Evolutionary conservation across 345 rosid species (phyloP), one percentile per base, ranked within the genome.

Genomic region (Populus euphratica): DNA sequence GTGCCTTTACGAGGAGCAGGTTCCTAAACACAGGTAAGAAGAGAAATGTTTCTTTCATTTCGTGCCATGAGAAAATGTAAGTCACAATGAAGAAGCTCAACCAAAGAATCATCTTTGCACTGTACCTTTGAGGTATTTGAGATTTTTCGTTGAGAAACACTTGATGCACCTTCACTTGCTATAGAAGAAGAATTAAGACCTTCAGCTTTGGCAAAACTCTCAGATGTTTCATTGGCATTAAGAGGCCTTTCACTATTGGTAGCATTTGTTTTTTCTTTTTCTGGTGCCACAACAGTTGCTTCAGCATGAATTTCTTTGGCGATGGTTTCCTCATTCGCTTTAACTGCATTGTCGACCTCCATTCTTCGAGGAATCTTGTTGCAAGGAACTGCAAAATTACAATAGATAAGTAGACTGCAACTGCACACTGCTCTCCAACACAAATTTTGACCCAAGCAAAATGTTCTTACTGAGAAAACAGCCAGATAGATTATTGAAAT

Each of bases 281-380:
- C 86, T 74, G 82, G 56, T 78, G 81, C 82, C 13, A 43, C 70
- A 21, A 44, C 77, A 49, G 81, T 74, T 83, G 61, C 83, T 82
- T 84, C 89, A 25, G 11, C 56, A n/a, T 65, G 59, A 71, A 78
- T 59, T 78, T 41, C 82, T 81, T 79, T 87, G 20, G 18, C 4
- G 69, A 82, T 69, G 73, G 35, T 85, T 77, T 78, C 82, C 50
- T 88, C 88, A 71, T 82, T 89, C 83, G 79, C 35, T 14, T 36
- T 50, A 65, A 78, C 76, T 31, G 78, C 84, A 39, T 79, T 85
- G 79, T 84, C 94, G 62, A 93, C 82, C 70, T 87, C 95, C 99
- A 95, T 95, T 70, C 50, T 50, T n/a, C 12, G 74, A 35, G 63
- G 72, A 50, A 67, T 35, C 76, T 76, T 33, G 50, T 36, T 35